Evolutionary conservation across 2,329 filamentous ascomycete genomes (phyloP).

Genomic region (Ophiostoma pallidulum): DNA sequence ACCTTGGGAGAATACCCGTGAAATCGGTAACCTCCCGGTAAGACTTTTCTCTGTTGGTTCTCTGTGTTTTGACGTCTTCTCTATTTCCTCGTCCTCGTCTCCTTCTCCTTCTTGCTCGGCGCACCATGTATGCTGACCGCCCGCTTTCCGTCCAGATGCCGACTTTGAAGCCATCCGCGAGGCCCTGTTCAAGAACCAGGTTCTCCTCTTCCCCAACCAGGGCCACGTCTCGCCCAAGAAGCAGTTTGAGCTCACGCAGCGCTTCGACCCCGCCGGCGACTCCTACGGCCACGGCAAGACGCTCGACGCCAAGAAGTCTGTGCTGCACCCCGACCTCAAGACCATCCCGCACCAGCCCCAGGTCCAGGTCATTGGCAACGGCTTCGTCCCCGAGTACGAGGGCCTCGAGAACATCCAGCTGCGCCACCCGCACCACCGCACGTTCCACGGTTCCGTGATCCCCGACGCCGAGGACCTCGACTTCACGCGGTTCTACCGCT

Average conservation of each 20-base stretch:
- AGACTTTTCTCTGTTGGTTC: constrained; percentile 1
- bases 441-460: constrained; percentile 60
- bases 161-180: constrained; percentile 56
- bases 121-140: background rate
- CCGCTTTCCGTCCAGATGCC: too few relatives aligned
- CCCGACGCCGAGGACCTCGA: constrained; percentile 41
- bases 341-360: constrained; percentile 73
- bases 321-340: constrained; percentile 71
- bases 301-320: constrained; percentile 49
- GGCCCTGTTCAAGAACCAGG: constrained; percentile 58
- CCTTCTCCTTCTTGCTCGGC: background rate
- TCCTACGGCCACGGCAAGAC: constrained; percentile 68
- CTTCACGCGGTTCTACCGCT: constrained; percentile 57
- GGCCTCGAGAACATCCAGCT: constrained; percentile 59
- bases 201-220: constrained; percentile 64
- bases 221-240: constrained; percentile 53
- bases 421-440: constrained; percentile 67
- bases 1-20: constrained; percentile 20
- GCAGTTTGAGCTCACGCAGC: constrained; percentile 64
- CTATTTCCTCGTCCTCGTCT: too few relatives aligned
- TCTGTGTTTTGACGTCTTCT: too few relatives aligned
- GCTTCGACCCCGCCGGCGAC: constrained; percentile 57
- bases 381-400: constrained; percentile 59
- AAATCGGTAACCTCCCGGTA: constrained; percentile 22
- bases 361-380: constrained; percentile 72